A percentile compares a stretch with the other conserved stretches of the same genome.
Evolutionary conservation across 306 rosid genomes (phyloP).

Genomic region (Lagenaria siceraria): DNA sequence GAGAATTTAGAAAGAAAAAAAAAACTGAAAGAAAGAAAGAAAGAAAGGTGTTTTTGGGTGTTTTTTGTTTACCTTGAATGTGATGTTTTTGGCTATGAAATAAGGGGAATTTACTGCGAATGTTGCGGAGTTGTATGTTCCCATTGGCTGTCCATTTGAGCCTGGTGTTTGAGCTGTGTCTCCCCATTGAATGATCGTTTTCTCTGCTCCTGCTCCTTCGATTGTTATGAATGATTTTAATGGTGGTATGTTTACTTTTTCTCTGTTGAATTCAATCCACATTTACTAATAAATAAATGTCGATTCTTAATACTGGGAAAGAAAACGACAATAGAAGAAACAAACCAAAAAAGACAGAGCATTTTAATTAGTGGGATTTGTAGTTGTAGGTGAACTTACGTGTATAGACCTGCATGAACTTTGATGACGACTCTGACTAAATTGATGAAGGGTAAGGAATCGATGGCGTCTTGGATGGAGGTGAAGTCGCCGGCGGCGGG

Average conservation of each 20-base stretch:
- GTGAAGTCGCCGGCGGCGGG: slow-evolving; percentile 51
- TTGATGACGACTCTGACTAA: slow-evolving; percentile 84
- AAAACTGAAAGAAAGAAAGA: too few relatives aligned
- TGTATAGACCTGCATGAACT: slow-evolving; percentile 90
- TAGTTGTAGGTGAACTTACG: slow-evolving; percentile 36
- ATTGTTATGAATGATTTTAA: slow-evolving; percentile 75
- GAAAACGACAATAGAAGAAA: not conserved
- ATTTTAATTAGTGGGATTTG: not conserved
- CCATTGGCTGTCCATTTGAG: slow-evolving; percentile 56
- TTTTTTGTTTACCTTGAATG: slow-evolving; percentile 47
- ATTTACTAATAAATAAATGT: not conserved
- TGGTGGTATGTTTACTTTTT: slow-evolving; percentile 72
- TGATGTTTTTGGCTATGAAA: slow-evolving; percentile 88
- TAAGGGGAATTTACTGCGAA: slow-evolving; percentile 84
- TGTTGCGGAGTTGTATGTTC: slow-evolving; percentile 80
- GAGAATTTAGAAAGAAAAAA: too few relatives aligned
- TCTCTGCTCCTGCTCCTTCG: slow-evolving; percentile 84
- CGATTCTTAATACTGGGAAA: not conserved
- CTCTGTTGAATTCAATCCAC: slow-evolving; percentile 28
- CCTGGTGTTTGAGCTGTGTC: slow-evolving; percentile 91
- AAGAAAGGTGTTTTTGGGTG: not conserved
- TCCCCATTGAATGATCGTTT: slow-evolving; percentile 91
- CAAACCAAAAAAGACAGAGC: slow-evolving; percentile 1
- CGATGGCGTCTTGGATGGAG: slow-evolving; percentile 70
- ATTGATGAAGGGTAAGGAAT: slow-evolving; percentile 72